These are phyloP conservation scores for Puccinia horiana DNA, from an alignment of 1,284 basidiomycete genomes.

Conservation along the genomic window DNA sequence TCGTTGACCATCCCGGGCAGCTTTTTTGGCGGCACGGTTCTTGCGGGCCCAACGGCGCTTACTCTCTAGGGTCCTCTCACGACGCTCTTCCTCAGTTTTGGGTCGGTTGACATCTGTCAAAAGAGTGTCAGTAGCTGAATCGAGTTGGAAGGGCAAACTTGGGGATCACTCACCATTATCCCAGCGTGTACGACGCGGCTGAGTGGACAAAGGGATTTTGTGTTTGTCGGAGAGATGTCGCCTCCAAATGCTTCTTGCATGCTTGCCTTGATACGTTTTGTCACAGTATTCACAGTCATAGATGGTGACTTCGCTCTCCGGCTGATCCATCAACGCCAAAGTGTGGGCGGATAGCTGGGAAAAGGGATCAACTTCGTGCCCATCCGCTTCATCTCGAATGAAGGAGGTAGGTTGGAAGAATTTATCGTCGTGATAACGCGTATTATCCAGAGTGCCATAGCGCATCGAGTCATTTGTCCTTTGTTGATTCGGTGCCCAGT, in stretches of 20 bases:
- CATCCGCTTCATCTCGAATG: conserved; percentile 17
- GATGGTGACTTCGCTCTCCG: conserved; percentile 50
- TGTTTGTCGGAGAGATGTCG: conserved; percentile 65
- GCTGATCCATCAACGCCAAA: conserved; percentile 50
- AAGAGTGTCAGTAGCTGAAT: neutral
- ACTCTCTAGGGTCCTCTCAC: conserved; percentile 62
- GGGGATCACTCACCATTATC: conserved; percentile 60
- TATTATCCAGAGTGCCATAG: neutral
- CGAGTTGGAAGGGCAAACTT: neutral
- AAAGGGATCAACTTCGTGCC: conserved; percentile 30
- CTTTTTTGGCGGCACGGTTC: conserved; percentile 57
- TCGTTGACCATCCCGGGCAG: conserved; percentile 29
- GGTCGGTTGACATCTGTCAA: conserved; percentile 62
- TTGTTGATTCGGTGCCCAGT: neutral
- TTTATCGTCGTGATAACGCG: neutral
- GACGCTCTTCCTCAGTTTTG: conserved; percentile 62
- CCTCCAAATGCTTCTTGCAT: conserved; percentile 64
- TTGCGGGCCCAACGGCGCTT: conserved; percentile 64
- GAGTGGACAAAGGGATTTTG: conserved; percentile 62
- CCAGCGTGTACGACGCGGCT: conserved; percentile 64
- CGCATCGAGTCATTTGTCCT: neutral
- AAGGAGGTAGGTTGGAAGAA: neutral
- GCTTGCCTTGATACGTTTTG: conserved; percentile 63
- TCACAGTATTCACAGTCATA: conserved; percentile 61
- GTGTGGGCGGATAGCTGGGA: conserved; percentile 38